Evolutionary conservation across 805 yeast species (phyloP).

Genomic region (Yarrowia alimentaria): DNA sequence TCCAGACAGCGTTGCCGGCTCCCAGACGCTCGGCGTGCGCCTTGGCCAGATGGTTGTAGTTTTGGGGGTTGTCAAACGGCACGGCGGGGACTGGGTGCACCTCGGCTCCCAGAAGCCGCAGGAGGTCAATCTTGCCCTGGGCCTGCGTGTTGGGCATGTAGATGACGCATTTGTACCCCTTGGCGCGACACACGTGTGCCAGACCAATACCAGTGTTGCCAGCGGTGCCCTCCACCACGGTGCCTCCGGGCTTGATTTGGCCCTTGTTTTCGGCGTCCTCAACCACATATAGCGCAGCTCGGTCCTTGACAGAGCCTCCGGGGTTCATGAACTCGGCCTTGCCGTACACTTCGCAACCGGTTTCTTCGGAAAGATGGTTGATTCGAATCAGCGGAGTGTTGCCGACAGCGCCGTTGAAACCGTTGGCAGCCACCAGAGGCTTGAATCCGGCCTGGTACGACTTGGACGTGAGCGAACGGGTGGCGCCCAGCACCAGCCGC

Average conservation of each 20-base stretch:
- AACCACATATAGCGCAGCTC: constrained; percentile 78
- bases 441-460: constrained; percentile 16
- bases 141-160: constrained; percentile 93
- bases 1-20: constrained; percentile 74
- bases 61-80: constrained; percentile 75
- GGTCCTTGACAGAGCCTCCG: constrained; percentile 88
- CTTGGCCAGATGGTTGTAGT: constrained; percentile 83
- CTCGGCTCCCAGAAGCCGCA: constrained; percentile 77
- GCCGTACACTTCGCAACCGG: constrained; percentile 75
- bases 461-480: constrained; percentile 12
- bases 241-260: constrained; percentile 69
- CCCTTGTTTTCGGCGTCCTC: constrained; percentile 70
- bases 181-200: constrained; percentile 72
- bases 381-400: constrained; percentile 80
- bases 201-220: constrained; percentile 95
- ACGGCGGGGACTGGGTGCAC: constrained; percentile 88
- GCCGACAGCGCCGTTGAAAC: constrained; percentile 84
- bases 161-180: constrained; percentile 80
- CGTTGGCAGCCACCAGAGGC: constrained; percentile 38
- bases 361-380: constrained; percentile 52
- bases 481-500: constrained; percentile 5
- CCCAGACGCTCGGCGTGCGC: constrained; percentile 73
- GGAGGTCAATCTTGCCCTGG: constrained; percentile 70
- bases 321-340: constrained; percentile 94
- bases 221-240: constrained; percentile 90